Conservation (phyloP, 2,329 filamentous ascomycete genomes). For the Colletotrichum viniferum region DNA sequence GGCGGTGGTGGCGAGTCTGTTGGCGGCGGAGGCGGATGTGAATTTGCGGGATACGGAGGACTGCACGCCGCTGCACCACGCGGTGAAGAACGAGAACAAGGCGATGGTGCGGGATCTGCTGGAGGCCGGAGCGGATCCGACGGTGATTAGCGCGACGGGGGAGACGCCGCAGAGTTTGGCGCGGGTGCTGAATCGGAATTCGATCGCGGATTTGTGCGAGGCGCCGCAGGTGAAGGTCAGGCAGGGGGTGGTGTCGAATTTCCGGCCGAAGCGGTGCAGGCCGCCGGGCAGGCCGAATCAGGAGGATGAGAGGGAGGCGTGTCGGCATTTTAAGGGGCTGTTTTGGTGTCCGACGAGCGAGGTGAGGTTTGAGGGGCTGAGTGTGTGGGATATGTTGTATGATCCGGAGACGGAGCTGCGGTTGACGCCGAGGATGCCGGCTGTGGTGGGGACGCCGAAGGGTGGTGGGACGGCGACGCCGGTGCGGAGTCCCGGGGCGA, state of each 20-base stretch:
- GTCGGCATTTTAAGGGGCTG: slow-evolving; percentile 14
- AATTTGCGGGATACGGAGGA: slow-evolving; percentile 20
- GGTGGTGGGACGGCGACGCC: not conserved
- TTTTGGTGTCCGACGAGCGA: slow-evolving; percentile 22
- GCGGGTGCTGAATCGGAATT: slow-evolving; percentile 1
- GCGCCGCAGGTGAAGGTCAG: slow-evolving; percentile 14
- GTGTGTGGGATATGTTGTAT: slow-evolving; percentile 22
- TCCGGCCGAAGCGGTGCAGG: not conserved
- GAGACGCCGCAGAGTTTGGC: slow-evolving; percentile 22
- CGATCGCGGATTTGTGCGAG: slow-evolving; percentile 19
- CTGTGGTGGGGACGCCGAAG: not conserved
- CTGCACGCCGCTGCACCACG: slow-evolving; percentile 23
- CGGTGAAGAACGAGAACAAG: slow-evolving; percentile 23
- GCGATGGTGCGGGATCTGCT: slow-evolving; percentile 18
- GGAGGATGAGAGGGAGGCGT: slow-evolving; percentile 19
- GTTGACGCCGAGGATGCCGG: slow-evolving; percentile 1
- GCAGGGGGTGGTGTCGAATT: slow-evolving; percentile 3
- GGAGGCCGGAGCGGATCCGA: slow-evolving; percentile 22
- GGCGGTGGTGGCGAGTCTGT: slow-evolving; percentile 13
- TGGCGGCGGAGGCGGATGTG: slow-evolving; percentile 18
- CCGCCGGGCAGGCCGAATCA: slow-evolving; percentile 16
- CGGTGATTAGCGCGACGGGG: slow-evolving; percentile 17
- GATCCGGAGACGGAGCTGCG: slow-evolving; percentile 20
- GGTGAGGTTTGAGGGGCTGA: slow-evolving; percentile 20
- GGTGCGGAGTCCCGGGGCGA: not conserved